These are phyloP conservation scores for Trypanosoma rangeli DNA, from an alignment of 208 protist genomes.

Conservation along the genomic window DNA sequence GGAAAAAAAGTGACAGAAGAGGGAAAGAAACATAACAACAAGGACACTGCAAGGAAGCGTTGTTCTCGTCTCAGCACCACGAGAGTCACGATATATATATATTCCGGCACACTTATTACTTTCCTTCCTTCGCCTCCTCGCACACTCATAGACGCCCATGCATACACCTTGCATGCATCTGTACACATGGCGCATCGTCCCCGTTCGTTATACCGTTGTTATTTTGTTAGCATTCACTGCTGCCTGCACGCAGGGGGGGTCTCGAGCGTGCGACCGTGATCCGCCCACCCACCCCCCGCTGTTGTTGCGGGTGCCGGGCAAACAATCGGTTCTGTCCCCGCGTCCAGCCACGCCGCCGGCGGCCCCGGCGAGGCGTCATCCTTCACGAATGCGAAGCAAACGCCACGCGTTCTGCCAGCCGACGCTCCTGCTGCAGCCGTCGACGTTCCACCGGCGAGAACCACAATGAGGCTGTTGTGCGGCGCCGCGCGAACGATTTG, in stretches of 20 bases:
- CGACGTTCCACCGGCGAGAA: constrained; percentile 36
- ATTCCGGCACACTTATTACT: background rate
- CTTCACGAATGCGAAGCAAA: constrained; percentile 80
- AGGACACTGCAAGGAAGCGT: background rate
- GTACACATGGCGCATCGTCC: too few relatives aligned
- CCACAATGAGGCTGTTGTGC: constrained; percentile 66
- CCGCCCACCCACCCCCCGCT: too few relatives aligned
- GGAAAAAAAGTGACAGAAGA: background rate
- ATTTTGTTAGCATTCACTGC: constrained; percentile 28
- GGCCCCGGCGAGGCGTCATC: constrained; percentile 51
- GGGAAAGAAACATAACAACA: constrained; percentile 6
- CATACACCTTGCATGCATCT: background rate
- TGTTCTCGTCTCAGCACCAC: background rate
- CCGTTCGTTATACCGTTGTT: constrained; percentile 2
- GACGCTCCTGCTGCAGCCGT: background rate
- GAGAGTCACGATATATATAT: background rate
- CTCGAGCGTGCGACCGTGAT: background rate
- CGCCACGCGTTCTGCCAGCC: constrained; percentile 38
- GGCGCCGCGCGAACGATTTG: constrained; percentile 66
- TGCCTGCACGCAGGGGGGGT: constrained; percentile 41
- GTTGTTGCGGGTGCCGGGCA: background rate
- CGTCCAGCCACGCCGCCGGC: constrained; percentile 19
- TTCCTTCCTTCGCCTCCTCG: background rate
- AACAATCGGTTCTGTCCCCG: background rate
- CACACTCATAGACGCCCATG: background rate